Conservation (phyloP, 345 rosid genomes). For the Gynandropsis gynandra region DNA sequence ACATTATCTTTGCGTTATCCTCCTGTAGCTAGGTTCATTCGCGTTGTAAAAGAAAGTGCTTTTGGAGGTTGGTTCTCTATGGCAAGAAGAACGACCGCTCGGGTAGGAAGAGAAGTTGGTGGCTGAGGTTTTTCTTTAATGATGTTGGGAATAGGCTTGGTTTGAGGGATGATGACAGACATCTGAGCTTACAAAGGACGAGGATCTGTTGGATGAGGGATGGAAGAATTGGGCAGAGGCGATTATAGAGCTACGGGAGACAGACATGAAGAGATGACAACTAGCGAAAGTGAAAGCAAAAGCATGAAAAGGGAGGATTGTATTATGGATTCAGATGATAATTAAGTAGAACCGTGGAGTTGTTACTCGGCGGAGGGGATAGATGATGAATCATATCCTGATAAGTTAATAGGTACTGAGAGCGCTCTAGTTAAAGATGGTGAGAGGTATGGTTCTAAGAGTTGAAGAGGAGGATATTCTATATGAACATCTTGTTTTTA, state of each 20-base stretch:
- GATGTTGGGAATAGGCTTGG: constrained; percentile 91
- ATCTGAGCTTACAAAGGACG: constrained; percentile 29
- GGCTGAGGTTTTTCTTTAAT: constrained; percentile 70
- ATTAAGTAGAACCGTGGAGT: constrained; percentile 39
- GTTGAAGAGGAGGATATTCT: constrained; percentile 70
- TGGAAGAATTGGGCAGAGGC: constrained; percentile 95
- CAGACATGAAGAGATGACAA: constrained; percentile 59
- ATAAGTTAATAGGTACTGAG: constrained; percentile 33
- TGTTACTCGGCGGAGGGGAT: too few species aligned
- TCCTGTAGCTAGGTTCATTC: constrained; percentile 20
- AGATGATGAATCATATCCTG: constrained; percentile 14
- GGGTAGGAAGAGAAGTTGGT: constrained; percentile 55
- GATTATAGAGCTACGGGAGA: constrained; percentile 81
- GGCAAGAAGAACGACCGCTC: constrained; percentile 31
- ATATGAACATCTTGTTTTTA: constrained; percentile 88
- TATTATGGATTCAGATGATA: constrained; percentile 52
- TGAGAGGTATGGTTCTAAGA: constrained; percentile 67
- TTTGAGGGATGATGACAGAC: constrained; percentile 47
- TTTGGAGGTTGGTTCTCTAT: constrained; percentile 39
- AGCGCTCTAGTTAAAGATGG: constrained; percentile 58
- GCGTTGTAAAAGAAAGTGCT: constrained; percentile 24
- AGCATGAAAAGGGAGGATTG: constrained; percentile 94
- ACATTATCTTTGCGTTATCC: constrained; percentile 18
- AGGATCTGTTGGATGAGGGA: constrained; percentile 42
- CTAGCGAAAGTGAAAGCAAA: constrained; percentile 69